Evolutionary conservation across 2,329 filamentous ascomycete species (phyloP), one percentile per base, ranked within the genome.

Genomic region (Monosporascus sp.): DNA sequence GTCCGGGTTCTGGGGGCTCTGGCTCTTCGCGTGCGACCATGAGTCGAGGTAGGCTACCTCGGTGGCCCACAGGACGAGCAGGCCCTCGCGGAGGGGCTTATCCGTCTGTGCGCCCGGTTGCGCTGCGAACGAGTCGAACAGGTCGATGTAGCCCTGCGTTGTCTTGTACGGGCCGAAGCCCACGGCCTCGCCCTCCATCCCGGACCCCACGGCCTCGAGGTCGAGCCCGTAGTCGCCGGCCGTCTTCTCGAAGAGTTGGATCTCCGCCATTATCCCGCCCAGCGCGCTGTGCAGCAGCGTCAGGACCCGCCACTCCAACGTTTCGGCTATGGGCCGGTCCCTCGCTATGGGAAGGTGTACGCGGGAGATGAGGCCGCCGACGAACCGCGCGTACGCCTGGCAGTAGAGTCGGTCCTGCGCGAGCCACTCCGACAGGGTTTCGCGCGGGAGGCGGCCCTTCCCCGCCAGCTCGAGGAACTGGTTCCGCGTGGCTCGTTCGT

Each of bases 51-150:
- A 87, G 55, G 77, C 79, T 47, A 76, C 82, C 70, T 93, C 88
- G 1, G 86, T 90, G n/a, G 83, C 84, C 84, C 87, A 92, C 24
- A 91, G 79, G n/a, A 89, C 78, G 2, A 89, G 79, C 56, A 89
- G 75, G 6, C 85, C 86, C 65, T 91, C 86, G 2, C 91, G 70
- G 63, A 68, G 59, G 8, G 61, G 56, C 57, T 51, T 60, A n/a
- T 40, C 43, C 19, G 26, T 7, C 31, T 49, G 9, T 48, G 52
- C 51, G 11, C 48, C 27, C 6, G 54, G 55, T 16, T 47, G 51
- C 11, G 58, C 56, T 7, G 55, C 48, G 50, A 67, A 68, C 5
- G 64, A 65, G 55, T 67, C 65, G 26, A 68, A 68, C 11, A 68
- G 45, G 24, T 65, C 47, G 37, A 68, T 63, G 49, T 65, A 68